A percentile compares a stretch with the other conserved stretches of the same genome.
phyloP scores from a whole-genome alignment of 1,284 basidiomycete species.

The Cutaneotrichosporon mucoides region DNA sequence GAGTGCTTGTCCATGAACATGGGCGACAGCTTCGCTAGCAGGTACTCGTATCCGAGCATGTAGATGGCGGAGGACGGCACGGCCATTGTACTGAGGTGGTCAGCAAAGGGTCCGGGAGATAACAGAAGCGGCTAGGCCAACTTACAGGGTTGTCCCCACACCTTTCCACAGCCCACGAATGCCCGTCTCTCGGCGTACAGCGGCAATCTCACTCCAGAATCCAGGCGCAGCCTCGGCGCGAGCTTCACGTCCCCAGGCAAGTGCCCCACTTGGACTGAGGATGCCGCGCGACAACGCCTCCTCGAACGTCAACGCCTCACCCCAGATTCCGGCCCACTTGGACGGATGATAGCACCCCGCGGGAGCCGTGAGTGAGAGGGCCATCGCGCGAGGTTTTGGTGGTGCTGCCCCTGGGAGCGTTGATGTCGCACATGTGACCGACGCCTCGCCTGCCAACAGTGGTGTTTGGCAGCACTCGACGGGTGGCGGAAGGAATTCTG shows the following conservation, averaged over 20 bases:
- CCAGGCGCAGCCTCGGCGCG: slow-evolving; percentile 47
- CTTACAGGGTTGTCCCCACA: slow-evolving; percentile 78
- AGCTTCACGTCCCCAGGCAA: slow-evolving; percentile 19
- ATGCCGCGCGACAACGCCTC: slow-evolving; percentile 31
- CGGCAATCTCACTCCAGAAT: slow-evolving; percentile 72
- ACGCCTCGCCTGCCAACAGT: background rate
- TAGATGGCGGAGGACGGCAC: slow-evolving; percentile 91
- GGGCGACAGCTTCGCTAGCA: slow-evolving; percentile 54
- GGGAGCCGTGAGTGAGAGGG: slow-evolving; percentile 24
- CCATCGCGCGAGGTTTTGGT: background rate
- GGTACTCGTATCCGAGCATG: slow-evolving; percentile 93
- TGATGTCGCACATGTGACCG: slow-evolving; percentile 21
- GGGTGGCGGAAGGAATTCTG: slow-evolving; percentile 14
- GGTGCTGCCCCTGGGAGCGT: slow-evolving; percentile 14
- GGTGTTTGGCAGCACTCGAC: slow-evolving; percentile 43
- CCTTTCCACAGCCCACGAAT: slow-evolving; percentile 82
- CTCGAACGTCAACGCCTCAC: slow-evolving; percentile 40
- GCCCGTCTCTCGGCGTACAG: slow-evolving; percentile 73
- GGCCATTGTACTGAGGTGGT: slow-evolving; percentile 65
- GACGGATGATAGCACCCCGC: slow-evolving; percentile 46
- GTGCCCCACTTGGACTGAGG: slow-evolving; percentile 6
- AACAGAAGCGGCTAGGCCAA: no score
- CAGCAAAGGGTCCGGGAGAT: background rate
- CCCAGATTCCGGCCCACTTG: slow-evolving; percentile 50
- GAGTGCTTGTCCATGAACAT: slow-evolving; percentile 26